These are phyloP conservation scores for Colletotrichum theobromicola DNA, from an alignment of 2,329 filamentous ascomycete genomes.

Conservation along the genomic window DNA sequence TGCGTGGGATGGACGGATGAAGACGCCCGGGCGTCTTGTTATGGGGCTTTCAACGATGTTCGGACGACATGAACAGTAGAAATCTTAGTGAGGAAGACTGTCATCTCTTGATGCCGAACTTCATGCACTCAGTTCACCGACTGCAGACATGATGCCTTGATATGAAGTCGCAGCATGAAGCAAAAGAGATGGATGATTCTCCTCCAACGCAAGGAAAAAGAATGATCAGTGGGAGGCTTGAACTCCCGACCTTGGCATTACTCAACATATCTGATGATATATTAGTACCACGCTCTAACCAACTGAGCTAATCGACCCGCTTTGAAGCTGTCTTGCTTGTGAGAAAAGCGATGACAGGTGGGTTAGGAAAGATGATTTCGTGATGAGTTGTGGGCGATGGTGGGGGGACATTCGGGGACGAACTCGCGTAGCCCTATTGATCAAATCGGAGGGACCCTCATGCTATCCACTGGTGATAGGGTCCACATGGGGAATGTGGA, in stretches of 20 bases:
- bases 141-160: not conserved
- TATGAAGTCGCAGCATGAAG: not conserved
- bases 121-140: too few species aligned
- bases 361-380: not conserved
- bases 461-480: not conserved
- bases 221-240: not conserved
- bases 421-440: not conserved
- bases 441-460: not conserved
- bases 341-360: accelerated
- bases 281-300: not conserved
- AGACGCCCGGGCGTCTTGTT: not conserved
- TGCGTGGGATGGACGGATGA: not conserved
- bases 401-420: not conserved
- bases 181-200: not conserved
- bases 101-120: too few species aligned
- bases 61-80: not conserved
- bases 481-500: not conserved
- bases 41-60: not conserved
- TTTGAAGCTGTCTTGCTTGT: not conserved
- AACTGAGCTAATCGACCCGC: not conserved
- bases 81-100: too few species aligned
- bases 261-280: not conserved
- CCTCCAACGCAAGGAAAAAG: not conserved
- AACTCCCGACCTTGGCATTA: not conserved
- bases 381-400: not conserved